Conservation (phyloP, 768 basidiomycete species). For the Mycena vitilis region DNA sequence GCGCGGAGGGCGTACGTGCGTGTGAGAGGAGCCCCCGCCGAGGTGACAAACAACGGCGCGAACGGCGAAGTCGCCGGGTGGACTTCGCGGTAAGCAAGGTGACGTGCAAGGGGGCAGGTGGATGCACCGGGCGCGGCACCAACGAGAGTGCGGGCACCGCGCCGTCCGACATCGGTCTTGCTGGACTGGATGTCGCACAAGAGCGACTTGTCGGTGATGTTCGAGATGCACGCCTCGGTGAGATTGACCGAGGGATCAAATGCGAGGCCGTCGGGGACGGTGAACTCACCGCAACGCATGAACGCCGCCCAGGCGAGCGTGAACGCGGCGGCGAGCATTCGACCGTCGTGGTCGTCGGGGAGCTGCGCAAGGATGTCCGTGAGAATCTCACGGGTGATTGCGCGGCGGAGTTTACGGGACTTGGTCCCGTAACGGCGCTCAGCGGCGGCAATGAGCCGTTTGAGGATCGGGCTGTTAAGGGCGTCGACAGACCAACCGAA, state of each 20-base stretch:
- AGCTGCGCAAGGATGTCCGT: conserved; percentile 20
- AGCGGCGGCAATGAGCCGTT: neutral
- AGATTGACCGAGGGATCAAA: conserved; percentile 21
- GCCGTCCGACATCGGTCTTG: no score
- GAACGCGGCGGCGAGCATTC: conserved; percentile 1
- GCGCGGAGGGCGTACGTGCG: no score
- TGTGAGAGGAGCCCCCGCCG: no score
- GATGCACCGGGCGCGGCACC: no score
- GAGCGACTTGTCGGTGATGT: no score
- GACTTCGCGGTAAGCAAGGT: no score
- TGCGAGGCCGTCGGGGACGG: neutral
- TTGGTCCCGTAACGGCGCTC: conserved; percentile 4
- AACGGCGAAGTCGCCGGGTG: no score
- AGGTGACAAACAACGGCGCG: no score
- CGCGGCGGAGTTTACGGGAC: conserved; percentile 1
- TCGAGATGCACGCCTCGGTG: conserved; percentile 10
- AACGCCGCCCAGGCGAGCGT: conserved; percentile 16
- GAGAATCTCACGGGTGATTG: conserved; percentile 16
- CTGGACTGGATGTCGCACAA: no score
- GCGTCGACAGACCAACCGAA: conserved; percentile 15
- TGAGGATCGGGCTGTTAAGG: neutral
- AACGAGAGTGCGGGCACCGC: no score
- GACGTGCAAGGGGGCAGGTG: no score
- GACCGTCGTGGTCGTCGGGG: neutral
- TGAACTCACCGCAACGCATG: conserved; percentile 6